Evolutionary conservation across 1,284 basidiomycete species (phyloP).

Genomic region (Bjerkandera adusta): DNA sequence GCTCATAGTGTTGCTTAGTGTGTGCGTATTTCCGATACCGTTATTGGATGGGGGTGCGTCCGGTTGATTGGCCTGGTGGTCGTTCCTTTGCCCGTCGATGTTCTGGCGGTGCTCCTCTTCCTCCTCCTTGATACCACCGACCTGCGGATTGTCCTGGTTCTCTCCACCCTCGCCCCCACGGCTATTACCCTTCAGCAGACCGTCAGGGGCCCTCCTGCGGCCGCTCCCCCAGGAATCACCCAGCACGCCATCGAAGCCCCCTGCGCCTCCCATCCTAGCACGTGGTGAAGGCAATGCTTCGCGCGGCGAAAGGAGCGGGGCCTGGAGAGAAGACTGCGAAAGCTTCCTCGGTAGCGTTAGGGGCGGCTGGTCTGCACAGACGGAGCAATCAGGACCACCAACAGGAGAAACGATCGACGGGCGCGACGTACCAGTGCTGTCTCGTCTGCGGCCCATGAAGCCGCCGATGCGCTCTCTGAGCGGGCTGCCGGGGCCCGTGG

Average conservation of each 20-base stretch:
- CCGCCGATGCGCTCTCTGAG: constrained; percentile 64
- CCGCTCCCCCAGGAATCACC: constrained; percentile 63
- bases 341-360: constrained; percentile 57
- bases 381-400: neutral
- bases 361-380: constrained; percentile 44
- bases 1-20: neutral
- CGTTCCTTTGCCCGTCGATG: too few species aligned
- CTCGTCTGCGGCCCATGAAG: constrained; percentile 58
- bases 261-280: constrained; percentile 52
- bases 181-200: constrained; percentile 39
- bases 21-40: constrained; percentile 2
- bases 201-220: constrained; percentile 56
- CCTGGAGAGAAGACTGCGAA: constrained; percentile 63
- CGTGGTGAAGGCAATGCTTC: constrained; percentile 66
- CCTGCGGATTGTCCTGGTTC: constrained; percentile 40
- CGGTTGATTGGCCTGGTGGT: too few species aligned
- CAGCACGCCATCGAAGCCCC: constrained; percentile 72
- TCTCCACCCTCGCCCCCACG: constrained; percentile 36
- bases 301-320: constrained; percentile 52
- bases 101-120: constrained; percentile 39
- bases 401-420: constrained; percentile 3
- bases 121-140: constrained; percentile 55
- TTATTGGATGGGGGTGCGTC: constrained; percentile 6
- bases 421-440: constrained; percentile 54
- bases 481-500: constrained; percentile 50